Evolutionary conservation across 169 alveolate genomes (phyloP), one percentile per base, ranked within the genome.

Genomic region (Eimeria necatrix): DNA sequence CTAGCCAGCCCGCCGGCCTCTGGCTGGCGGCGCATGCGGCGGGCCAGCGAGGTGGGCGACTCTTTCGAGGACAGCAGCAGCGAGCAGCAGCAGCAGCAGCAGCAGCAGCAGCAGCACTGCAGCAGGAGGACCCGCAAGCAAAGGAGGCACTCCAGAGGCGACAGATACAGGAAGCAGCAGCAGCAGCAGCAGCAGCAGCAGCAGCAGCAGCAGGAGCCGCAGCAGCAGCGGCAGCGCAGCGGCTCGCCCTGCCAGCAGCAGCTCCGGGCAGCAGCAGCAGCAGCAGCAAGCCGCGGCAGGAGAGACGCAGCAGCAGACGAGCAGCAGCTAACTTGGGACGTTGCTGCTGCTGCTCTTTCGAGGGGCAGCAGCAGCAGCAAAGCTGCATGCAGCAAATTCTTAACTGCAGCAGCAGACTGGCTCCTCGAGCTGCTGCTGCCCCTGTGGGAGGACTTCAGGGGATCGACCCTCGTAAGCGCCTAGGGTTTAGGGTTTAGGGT

Each of bases 371-470:
- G 9, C 26, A 9, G 18, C 14, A 14, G 20, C 76, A 64, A 24
- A 24, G 20, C 41, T 10, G 76, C 76, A 10, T 5, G 76, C 41
- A 8, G 8, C 41, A 14, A 9, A 9, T 64, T 64, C 20, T n/a
- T 64, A 8, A 5, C 9, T 9, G 26, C 76, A 10, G 76, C 26
- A 9, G 8, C 76, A 10, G 76, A 64, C 20, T 64, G 76, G 76
- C 76, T 64, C 9, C 14, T 64, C 32, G 26, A 9, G 76, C 76
- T 64, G 41, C 76, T 64, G 76, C 26, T 64, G 76, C 76, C 76
- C 26, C 76, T 64, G 20, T 64, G 76, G 76, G 76, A 64, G 9
- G 76, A 64, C 41, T 64, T 64, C 20, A 64, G 76, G 26, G 76
- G 76, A 64, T 10, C 9, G 9, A 10, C 76, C 9, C 76, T 64